These are phyloP conservation scores for Puccinia hordei DNA, from an alignment of 1,284 basidiomycete genomes.

Conservation along the genomic window DNA sequence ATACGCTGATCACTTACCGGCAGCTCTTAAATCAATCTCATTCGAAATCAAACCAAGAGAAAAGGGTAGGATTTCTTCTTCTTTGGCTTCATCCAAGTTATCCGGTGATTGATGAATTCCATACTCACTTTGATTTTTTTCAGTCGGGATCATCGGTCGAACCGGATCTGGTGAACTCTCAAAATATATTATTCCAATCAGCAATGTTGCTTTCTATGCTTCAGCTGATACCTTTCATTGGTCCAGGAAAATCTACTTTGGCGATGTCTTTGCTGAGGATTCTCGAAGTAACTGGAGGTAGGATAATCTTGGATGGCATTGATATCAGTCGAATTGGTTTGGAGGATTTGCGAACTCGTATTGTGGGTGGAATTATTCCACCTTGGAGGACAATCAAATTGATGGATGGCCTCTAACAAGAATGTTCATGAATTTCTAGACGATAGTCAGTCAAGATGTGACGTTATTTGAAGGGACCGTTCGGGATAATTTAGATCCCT, in stretches of 20 bases:
- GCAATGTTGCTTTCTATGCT: neutral
- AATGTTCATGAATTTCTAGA: slow-evolving; percentile 19
- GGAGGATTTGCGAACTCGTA: slow-evolving; percentile 54
- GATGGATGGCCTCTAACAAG: neutral
- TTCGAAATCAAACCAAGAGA: slow-evolving; percentile 56
- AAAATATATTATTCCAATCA: neutral
- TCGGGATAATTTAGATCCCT: slow-evolving; percentile 56
- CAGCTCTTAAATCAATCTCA: slow-evolving; percentile 55
- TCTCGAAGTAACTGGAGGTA: slow-evolving; percentile 53
- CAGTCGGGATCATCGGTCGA: slow-evolving; percentile 35
- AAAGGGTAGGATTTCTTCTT: slow-evolving; percentile 49
- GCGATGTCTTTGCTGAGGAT: slow-evolving; percentile 55
- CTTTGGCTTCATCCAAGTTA: neutral
- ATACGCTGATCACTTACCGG: slow-evolving; percentile 55
- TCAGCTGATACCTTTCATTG: slow-evolving; percentile 49
- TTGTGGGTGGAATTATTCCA: slow-evolving; percentile 31
- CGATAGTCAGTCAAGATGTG: slow-evolving; percentile 56
- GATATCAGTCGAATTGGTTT: slow-evolving; percentile 55
- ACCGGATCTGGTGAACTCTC: slow-evolving; percentile 35
- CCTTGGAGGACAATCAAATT: neutral
- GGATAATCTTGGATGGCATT: slow-evolving; percentile 56
- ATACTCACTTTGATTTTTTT: neutral
- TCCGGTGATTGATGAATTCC: neutral
- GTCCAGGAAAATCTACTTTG: slow-evolving; percentile 57
- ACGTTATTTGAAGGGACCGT: slow-evolving; percentile 56